A percentile compares a stretch with the other conserved stretches of the same genome.
These are phyloP conservation scores for Colletotrichum sp. DNA, from an alignment of 2,329 filamentous ascomycete genomes.

Conservation along the genomic window DNA sequence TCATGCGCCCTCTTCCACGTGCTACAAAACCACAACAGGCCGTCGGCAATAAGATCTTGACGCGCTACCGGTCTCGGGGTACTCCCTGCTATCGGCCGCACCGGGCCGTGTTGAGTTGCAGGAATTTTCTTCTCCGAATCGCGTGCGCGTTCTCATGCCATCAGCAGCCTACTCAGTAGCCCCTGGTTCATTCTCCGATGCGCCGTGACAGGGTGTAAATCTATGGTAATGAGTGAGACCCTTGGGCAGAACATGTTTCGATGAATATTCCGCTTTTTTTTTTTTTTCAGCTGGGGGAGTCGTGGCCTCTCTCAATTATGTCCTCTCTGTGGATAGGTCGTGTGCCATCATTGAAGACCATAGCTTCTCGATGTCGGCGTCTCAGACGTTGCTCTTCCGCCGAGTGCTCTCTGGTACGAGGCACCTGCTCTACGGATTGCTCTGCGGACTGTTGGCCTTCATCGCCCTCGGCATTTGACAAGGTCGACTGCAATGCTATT, in stretches of 20 bases:
- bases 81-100: neutral
- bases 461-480: conserved; percentile 31
- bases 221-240: neutral
- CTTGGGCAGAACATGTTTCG: neutral
- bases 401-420: conserved; percentile 55
- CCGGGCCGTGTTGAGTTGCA: neutral
- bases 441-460: conserved; percentile 29
- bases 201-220: neutral
- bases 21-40: neutral
- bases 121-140: neutral
- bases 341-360: conserved; percentile 89
- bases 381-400: conserved; percentile 75
- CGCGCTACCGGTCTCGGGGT: neutral
- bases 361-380: conserved; percentile 81
- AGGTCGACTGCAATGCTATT: conserved; percentile 39
- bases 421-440: conserved; percentile 35
- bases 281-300: conserved; percentile 37
- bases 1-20: neutral
- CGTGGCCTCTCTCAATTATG: conserved; percentile 73
- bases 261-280: neutral
- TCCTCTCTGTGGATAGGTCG: conserved; percentile 75
- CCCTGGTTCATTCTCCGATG: neutral
- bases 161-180: neutral
- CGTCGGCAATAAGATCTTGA: neutral
- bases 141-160: neutral